Percentiles rank a stretch among this genome's conserved stretches.
Conservation (phyloP, 108 stramenopile genomes). For the Epipyxis sp. region DNA sequence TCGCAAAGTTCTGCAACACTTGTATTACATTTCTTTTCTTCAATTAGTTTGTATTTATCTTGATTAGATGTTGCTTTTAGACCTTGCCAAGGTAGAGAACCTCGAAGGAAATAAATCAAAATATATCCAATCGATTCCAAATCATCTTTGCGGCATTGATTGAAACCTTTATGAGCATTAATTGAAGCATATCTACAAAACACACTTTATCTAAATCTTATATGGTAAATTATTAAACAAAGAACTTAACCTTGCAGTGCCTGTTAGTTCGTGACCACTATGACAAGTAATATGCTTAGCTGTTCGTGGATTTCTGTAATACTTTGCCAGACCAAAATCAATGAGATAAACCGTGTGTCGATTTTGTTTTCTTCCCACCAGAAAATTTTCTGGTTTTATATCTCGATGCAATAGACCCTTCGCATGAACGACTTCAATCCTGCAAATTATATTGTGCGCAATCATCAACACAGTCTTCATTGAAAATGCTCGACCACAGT, state of each 20-base stretch:
- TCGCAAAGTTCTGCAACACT: not conserved
- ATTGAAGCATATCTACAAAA: not conserved
- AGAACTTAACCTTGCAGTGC: conserved; percentile 13
- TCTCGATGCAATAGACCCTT: conserved; percentile 36
- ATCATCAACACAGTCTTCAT: conserved; percentile 23
- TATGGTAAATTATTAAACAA: not conserved
- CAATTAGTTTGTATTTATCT: conserved; percentile 14
- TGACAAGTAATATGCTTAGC: not conserved
- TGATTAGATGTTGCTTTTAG: not conserved
- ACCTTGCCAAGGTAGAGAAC: conserved; percentile 29
- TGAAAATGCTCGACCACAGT: not conserved
- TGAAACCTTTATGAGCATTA: not conserved
- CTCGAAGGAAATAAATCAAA: conserved; percentile 26
- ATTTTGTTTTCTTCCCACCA: conserved; percentile 17
- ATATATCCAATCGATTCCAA: conserved; percentile 21
- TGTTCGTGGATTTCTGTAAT: conserved; percentile 1
- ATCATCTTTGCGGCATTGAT: conserved; percentile 7
- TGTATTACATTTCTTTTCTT: conserved; percentile 9
- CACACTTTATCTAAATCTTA: not conserved
- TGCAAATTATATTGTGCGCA: conserved; percentile 7
- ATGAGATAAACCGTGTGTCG: conserved; percentile 25
- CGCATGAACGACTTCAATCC: conserved; percentile 11
- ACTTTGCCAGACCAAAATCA: conserved; percentile 26
- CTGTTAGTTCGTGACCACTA: conserved; percentile 1
- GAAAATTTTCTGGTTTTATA: conserved; percentile 41